Evolutionary conservation across 805 yeast species (phyloP), one percentile per base, ranked within the genome.

Genomic region (Yueomyces sp.): DNA sequence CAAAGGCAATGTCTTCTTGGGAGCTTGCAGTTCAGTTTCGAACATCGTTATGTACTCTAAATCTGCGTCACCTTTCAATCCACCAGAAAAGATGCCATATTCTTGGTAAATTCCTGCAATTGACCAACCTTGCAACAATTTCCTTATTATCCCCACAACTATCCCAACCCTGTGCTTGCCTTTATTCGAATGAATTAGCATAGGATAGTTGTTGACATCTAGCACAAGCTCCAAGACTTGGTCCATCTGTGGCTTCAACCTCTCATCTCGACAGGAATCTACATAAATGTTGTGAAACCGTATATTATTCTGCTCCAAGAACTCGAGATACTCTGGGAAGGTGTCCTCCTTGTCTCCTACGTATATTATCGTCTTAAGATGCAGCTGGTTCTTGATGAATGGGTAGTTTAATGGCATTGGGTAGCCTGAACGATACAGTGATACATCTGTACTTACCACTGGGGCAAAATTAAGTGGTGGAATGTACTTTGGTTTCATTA

Each of bases 131-230:
- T 87, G 96, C 40, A 87, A 65, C 42, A 82, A 60, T 56, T 85
- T 86, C 41, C 98, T 66, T 72, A 90, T 79, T 31, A 86, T 70
- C 0, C 96, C 98, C n/a, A 88, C 94, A 38, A 88, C 68, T 1
- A 92, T 88, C 0, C 97, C 97, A 2, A 86, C 88, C 38, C 98
- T 65, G 59, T 90, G 98, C 60, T 92, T 92, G n/a, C 98, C 98
- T 65, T 90, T 90, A 62, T 92, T 86, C 3, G 96, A 86, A 60
- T 92, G 97, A 9, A 90, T 74, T 45, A 90, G 67, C 9, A 90
- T 77, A 1, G 98, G 98, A 57, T 82, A 85, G 58, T 87, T 87
- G 11, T 78, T 76, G 40, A 68, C 69, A 52, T 81, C 73, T 32
- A 79, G 57, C 41, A 83, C 67, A 36, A 81, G 53, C 44, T 73